phyloP scores from a whole-genome alignment of 768 basidiomycete genomes.

The Termitomyces sp. region DNA sequence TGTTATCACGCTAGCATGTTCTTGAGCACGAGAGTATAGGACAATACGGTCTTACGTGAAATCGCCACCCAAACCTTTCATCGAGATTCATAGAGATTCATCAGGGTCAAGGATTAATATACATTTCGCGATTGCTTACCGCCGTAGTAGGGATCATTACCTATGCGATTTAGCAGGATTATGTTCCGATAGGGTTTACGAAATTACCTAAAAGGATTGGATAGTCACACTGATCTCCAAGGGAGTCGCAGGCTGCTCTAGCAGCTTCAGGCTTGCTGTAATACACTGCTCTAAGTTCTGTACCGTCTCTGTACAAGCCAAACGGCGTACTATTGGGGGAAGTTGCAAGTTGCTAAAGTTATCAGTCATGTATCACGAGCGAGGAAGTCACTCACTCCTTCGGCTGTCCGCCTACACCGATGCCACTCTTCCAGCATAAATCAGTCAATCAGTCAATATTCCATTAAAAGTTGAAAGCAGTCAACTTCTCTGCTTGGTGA shows the following conservation, averaged over 20 bases:
- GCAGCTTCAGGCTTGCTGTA: constrained; percentile 65
- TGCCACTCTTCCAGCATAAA: constrained; percentile 47
- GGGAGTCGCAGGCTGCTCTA: constrained; percentile 56
- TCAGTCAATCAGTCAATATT: neutral
- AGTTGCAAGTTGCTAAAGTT: neutral
- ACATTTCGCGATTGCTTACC: constrained; percentile 33
- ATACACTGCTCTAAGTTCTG: constrained; percentile 69
- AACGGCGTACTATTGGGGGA: constrained; percentile 53
- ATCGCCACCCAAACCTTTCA: constrained; percentile 64
- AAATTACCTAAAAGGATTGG: constrained; percentile 64
- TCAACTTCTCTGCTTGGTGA: constrained; percentile 66
- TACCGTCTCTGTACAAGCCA: constrained; percentile 73
- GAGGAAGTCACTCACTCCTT: constrained; percentile 46
- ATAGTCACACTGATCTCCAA: constrained; percentile 65
- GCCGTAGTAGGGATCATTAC: constrained; percentile 75
- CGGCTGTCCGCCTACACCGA: constrained; percentile 60
- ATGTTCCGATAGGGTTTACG: neutral
- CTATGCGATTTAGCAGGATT: constrained; percentile 24
- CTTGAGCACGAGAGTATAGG: neutral
- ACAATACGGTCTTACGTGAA: constrained; percentile 52
- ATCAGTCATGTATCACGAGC: neutral
- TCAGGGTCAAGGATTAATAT: neutral
- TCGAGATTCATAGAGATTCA: neutral
- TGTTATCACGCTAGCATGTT: constrained; percentile 56
- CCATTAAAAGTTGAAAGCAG: neutral